phyloP scores from a whole-genome alignment of 139 green algal genomes.

The Raphidocelis subcapitata region DNA sequence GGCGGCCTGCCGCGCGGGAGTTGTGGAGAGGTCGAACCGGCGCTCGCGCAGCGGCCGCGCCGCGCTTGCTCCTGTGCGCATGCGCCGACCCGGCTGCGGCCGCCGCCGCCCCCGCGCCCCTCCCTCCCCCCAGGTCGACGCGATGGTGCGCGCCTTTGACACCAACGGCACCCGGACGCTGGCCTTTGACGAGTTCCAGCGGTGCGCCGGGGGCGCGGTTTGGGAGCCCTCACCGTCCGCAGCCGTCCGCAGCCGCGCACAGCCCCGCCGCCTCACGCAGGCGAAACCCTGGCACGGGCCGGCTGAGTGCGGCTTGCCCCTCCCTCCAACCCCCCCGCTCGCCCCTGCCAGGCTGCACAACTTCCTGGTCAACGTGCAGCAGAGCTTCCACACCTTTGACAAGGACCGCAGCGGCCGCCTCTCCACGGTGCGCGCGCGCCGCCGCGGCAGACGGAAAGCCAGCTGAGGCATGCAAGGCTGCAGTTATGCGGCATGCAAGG shows the following conservation, averaged over 20 bases:
- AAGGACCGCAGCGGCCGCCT: conserved; percentile 18
- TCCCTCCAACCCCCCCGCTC: conserved; percentile 26
- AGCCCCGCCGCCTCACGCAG: no score
- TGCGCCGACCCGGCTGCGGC: no score
- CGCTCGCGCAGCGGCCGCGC: not conserved
- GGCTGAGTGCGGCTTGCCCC: no score
- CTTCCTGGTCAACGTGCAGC: conserved; percentile 55
- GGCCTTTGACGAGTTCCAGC: conserved; percentile 32
- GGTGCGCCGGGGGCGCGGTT: conserved; percentile 39
- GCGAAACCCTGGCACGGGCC: no score
- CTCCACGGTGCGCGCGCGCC: no score
- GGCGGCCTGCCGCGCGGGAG: not conserved
- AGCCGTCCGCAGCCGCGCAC: no score
- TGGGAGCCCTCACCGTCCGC: conserved; percentile 21
- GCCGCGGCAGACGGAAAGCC: no score
- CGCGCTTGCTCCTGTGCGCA: no score
- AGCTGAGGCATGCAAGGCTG: no score
- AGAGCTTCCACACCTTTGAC: conserved; percentile 30
- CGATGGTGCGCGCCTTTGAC: conserved; percentile 36
- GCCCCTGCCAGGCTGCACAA: conserved; percentile 48
- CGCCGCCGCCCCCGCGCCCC: no score
- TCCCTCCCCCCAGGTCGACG: conserved; percentile 1
- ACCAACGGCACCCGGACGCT: conserved; percentile 31
- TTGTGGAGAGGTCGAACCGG: not conserved
- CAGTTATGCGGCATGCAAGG: no score